Conservation (phyloP, 2,329 filamentous ascomycete species). For the Alternaria gansuensis region DNA sequence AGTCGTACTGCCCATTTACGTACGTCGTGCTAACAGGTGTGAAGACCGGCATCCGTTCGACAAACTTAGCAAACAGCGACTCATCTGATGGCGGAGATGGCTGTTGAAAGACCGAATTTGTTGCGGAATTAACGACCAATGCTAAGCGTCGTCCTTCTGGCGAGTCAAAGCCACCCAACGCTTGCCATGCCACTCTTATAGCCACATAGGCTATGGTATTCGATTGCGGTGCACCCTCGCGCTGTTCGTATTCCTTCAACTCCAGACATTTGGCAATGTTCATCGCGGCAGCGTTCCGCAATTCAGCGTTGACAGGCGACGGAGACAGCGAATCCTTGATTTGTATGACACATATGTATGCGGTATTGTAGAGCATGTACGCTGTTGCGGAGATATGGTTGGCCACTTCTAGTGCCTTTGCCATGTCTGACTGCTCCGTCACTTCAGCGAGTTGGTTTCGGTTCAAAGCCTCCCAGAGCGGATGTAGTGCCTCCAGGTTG, state of each 20-base stretch:
- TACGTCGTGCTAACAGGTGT: background rate
- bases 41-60: slow-evolving; percentile 2
- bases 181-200: slow-evolving; percentile 40
- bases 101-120: slow-evolving; percentile 22
- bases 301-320: slow-evolving; percentile 20
- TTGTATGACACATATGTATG: slow-evolving; percentile 32
- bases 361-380: slow-evolving; percentile 40
- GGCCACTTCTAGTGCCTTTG: slow-evolving; percentile 26
- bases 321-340: slow-evolving; percentile 33
- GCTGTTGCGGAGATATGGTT: slow-evolving; percentile 34
- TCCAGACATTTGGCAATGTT: slow-evolving; percentile 35
- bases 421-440: slow-evolving; percentile 13
- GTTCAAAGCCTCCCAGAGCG: slow-evolving; percentile 30
- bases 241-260: slow-evolving; percentile 28
- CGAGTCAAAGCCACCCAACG: slow-evolving; percentile 35
- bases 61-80: background rate
- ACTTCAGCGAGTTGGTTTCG: slow-evolving; percentile 15
- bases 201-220: slow-evolving; percentile 41
- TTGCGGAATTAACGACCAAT: slow-evolving; percentile 19
- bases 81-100: background rate
- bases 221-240: slow-evolving; percentile 20
- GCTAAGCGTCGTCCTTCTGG: slow-evolving; percentile 36
- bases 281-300: slow-evolving; percentile 32
- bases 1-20: background rate
- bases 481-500: slow-evolving; percentile 21